Percentiles rank a stretch among this genome's conserved stretches.
Evolutionary conservation across 148 eudicot genomes (phyloP).

Genomic region (Diospyros kaki): DNA sequence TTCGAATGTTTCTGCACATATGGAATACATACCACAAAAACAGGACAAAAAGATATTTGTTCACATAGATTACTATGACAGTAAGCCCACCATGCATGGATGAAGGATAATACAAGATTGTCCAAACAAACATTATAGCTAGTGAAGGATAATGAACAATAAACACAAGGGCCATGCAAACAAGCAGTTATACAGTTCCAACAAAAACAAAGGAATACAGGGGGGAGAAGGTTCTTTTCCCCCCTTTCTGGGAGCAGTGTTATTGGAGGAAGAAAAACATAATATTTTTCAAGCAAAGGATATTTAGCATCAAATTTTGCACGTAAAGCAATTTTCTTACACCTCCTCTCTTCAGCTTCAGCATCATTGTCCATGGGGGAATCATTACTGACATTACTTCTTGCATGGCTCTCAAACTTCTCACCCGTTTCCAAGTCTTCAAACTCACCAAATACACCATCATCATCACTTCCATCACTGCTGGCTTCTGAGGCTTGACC

Average conservation of each 20-base stretch:
- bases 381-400: conserved; percentile 15
- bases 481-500: conserved; percentile 42
- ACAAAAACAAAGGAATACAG: too few species aligned
- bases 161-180: too few species aligned
- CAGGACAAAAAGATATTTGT: not conserved
- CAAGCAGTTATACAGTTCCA: too few species aligned
- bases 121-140: not conserved
- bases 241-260: too few species aligned
- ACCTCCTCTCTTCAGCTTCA: conserved; percentile 48
- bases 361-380: conserved; percentile 30
- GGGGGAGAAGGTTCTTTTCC: too few species aligned
- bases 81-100: conserved; percentile 2
- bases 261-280: not conserved
- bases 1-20: not conserved
- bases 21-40: not conserved
- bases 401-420: conserved; percentile 33
- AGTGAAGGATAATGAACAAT: too few species aligned
- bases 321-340: conserved; percentile 86
- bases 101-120: conserved; percentile 8
- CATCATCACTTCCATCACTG: conserved; percentile 38
- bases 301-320: conserved; percentile 92
- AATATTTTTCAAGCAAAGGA: conserved; percentile 40
- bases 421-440: conserved; percentile 87
- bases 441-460: conserved; percentile 66
- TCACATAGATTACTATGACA: not conserved